Conservation (phyloP, 2,329 filamentous ascomycete genomes). For the Xylariales sp. region DNA sequence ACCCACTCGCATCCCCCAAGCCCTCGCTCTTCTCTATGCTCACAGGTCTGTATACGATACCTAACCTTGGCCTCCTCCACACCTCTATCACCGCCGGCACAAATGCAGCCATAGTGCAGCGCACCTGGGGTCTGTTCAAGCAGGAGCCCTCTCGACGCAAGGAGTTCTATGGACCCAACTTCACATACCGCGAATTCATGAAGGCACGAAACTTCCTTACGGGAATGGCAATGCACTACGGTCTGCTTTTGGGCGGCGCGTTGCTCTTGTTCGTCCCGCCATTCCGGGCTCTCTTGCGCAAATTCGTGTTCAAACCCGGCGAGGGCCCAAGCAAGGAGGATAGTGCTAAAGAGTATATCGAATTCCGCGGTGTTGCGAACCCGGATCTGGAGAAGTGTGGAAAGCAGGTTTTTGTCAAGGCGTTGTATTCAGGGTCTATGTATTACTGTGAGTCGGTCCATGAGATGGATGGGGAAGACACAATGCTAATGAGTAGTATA, state of each 20-base stretch:
- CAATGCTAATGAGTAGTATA: constrained; percentile 26
- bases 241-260: constrained; percentile 36
- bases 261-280: constrained; percentile 41
- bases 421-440: constrained; percentile 54
- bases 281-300: constrained; percentile 39
- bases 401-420: constrained; percentile 51
- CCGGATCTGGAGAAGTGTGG: constrained; percentile 42
- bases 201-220: constrained; percentile 43
- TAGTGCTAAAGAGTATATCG: constrained; percentile 53
- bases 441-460: constrained; percentile 53
- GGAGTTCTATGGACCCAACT: constrained; percentile 56
- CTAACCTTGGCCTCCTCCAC: constrained; percentile 51
- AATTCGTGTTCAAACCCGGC: constrained; percentile 47
- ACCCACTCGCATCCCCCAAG: constrained; percentile 28
- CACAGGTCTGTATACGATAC: constrained; percentile 44
- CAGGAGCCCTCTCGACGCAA: constrained; percentile 37
- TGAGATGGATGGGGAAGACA: no score
- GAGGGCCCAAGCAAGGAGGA: constrained; percentile 49
- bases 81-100: constrained; percentile 45
- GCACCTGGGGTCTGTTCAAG: constrained; percentile 59
- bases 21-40: constrained; percentile 39
- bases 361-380: constrained; percentile 60
- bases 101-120: constrained; percentile 52
- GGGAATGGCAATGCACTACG: constrained; percentile 47
- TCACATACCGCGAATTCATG: constrained; percentile 53